Evolutionary conservation across 2,329 filamentous ascomycete genomes (phyloP), one percentile per base, ranked within the genome.

Genomic region (Trichoderma harzianum): DNA sequence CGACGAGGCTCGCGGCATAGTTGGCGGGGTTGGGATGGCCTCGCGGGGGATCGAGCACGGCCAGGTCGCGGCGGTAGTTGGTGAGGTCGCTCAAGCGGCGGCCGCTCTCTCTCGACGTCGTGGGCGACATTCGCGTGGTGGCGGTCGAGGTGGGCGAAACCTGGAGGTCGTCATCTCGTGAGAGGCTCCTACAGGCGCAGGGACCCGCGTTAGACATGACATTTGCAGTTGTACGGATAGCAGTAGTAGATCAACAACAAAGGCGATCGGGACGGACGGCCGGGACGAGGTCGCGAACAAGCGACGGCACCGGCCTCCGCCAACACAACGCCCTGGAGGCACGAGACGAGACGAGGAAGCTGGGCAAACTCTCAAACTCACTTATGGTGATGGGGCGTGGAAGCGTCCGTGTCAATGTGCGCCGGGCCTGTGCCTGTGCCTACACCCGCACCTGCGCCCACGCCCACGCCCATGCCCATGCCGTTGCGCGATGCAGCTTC

Each of bases 21-120:
- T 79, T 77, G 77, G 80, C 80, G 69, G 79, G 78, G 86, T 74
- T 90, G 87, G 74, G 89, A 89, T 76, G 89, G 71, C 88, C 83
- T 74, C 88, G 87, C 72, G 88, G 87, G 39, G 88, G 87, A 74
- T 93, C 90, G 77, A 93, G 84, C 72, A 91, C 88, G 76, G 90
- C 87, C 71, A 93, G 87, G 77, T 93, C 91, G 82, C 91, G 91
- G 77, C 91, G 89, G 79, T 93, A 91, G 79, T 92, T 91, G 78
- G 85, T 85, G 76, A 93, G 86, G 78, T 91, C 89, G 83, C 85
- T 87, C 78, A 87, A 80, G 75, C 86, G 84, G 77, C 85, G 87
- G 74, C 88, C 88, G 80, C 84, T 82, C 73, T 84, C 76, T 24
- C 57, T 69, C 55, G 81, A 81, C 72, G 82, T 79, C 60, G 82